Evolutionary conservation across 306 rosid species (phyloP).

Genomic region (Ormosia emarginata): DNA sequence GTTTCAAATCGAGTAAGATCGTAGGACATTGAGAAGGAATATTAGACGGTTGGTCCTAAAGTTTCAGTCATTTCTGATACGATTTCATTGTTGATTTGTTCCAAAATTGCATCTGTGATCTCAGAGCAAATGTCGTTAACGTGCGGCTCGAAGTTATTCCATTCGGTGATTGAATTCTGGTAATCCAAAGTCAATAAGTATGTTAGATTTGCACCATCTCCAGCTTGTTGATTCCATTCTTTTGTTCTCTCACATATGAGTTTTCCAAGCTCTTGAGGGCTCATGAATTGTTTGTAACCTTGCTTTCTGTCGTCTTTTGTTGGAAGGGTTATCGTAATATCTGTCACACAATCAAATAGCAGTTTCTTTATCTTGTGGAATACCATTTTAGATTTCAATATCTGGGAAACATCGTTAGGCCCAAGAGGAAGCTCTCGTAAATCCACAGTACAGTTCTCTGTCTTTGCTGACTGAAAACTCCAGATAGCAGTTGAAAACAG

Average conservation of each 20-base stretch:
- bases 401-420: constrained; percentile 26
- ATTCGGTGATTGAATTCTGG: constrained; percentile 39
- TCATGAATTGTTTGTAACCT: constrained; percentile 26
- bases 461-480: constrained; percentile 38
- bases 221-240: constrained; percentile 31
- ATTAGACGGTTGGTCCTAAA: background rate
- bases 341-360: constrained; percentile 57
- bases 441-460: constrained; percentile 17
- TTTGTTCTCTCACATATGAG: constrained; percentile 35
- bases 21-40: background rate
- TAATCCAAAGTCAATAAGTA: constrained; percentile 35
- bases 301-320: constrained; percentile 19
- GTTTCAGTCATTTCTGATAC: constrained; percentile 32
- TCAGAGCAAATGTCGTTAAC: constrained; percentile 38
- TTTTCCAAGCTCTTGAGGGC: constrained; percentile 46
- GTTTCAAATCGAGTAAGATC: background rate
- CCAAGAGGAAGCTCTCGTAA: constrained; percentile 18
- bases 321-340: constrained; percentile 38
- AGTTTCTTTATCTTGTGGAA: constrained; percentile 55
- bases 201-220: constrained; percentile 22
- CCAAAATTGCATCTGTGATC: constrained; percentile 57
- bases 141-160: constrained; percentile 39
- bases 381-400: constrained; percentile 44
- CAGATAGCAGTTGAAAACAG: constrained; percentile 42
- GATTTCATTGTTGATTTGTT: constrained; percentile 42